Evolutionary conservation across 805 yeast genomes (phyloP), one percentile per base, ranked within the genome.

Genomic region (Candida koratica): DNA sequence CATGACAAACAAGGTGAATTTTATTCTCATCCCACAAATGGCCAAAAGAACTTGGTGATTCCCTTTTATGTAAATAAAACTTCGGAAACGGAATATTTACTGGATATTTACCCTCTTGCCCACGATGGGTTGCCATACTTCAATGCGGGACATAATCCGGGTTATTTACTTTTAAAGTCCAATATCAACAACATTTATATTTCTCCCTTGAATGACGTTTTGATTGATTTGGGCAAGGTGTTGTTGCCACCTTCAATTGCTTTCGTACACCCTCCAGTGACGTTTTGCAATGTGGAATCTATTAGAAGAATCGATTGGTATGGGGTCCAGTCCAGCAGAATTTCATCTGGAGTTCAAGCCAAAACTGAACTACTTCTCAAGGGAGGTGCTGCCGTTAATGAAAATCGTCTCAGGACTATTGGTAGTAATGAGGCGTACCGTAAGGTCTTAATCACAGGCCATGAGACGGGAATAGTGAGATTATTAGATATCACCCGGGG

Each of bases 401-500:
- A 51, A 36, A 39, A 51, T 26, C 39, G 42, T n/a, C 54, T 60
- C 9, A 52, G 45, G 22, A 48, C 67, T 2, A 35, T 67, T 17
- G 71, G 71, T 0, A 35, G 44, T 17, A 60, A 56, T 28, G 69
- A 64, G 7, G 50, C 81, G 3, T 75, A 74, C 9, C 64, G 64
- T 8, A 58, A 51, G 36, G 53, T 67, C n/a, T 41, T 89, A 27
- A 79, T 87, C 1, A 80, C 95, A 0, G 97, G 97, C 0, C 96
- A 93, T 52, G 75, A 79, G 23, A 82, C 82, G 54, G 97, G 97
- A 0, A 73, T 81, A 23, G 76, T 93, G 0, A 71, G 96, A 36
- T 66, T 90, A 7, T 81, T 88, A 79, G 95, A 90, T 59, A 81
- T 87, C 0, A 78, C 94, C 0, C 77, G 79, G 38, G 83, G 84